A percentile compares a stretch with the other conserved stretches of the same genome.
phyloP scores from a whole-genome alignment of 345 rosid genomes.

The Ceriops decandra region DNA sequence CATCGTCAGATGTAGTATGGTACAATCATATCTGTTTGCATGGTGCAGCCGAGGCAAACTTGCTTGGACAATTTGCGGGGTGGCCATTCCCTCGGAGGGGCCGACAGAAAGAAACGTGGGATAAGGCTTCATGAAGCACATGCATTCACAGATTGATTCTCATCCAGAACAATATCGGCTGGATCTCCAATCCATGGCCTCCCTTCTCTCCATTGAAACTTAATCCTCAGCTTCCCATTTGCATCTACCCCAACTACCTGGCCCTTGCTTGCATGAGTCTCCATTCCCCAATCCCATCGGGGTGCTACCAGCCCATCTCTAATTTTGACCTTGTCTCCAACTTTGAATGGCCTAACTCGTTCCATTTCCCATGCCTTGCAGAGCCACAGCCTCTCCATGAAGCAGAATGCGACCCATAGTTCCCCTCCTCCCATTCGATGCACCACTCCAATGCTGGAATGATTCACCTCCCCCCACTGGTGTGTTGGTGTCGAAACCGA shows the following conservation, averaged over 20 bases:
- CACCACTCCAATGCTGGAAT: slow-evolving; percentile 85
- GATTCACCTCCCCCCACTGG: slow-evolving; percentile 97
- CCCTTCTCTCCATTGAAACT: slow-evolving; percentile 95
- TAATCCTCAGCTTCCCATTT: slow-evolving; percentile 84
- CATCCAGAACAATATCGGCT: slow-evolving; percentile 77
- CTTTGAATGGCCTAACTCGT: slow-evolving; percentile 58
- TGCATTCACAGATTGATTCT: slow-evolving; percentile 13
- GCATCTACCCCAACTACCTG: slow-evolving; percentile 91
- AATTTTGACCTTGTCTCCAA: slow-evolving; percentile 74
- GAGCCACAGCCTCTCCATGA: slow-evolving; percentile 87
- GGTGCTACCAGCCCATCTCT: slow-evolving; percentile 72
- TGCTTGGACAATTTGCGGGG: not conserved
- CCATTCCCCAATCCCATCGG: slow-evolving; percentile 99
- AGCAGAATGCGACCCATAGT: slow-evolving; percentile 81
- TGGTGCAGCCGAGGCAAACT: slow-evolving; percentile 9
- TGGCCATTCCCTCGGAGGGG: not conserved
- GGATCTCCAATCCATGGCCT: slow-evolving; percentile 98
- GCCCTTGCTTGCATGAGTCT: slow-evolving; percentile 91
- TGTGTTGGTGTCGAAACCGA: slow-evolving; percentile 66
- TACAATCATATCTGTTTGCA: not conserved
- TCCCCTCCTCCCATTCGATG: slow-evolving; percentile 79
- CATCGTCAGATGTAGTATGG: not conserved
- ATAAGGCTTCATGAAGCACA: not conserved
- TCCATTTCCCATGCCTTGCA: slow-evolving; percentile 89
- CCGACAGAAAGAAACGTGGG: slow-evolving; percentile 1